Conservation (phyloP, 1,139 yeast genomes). For the Kurtzmaniella quercitrusa region DNA sequence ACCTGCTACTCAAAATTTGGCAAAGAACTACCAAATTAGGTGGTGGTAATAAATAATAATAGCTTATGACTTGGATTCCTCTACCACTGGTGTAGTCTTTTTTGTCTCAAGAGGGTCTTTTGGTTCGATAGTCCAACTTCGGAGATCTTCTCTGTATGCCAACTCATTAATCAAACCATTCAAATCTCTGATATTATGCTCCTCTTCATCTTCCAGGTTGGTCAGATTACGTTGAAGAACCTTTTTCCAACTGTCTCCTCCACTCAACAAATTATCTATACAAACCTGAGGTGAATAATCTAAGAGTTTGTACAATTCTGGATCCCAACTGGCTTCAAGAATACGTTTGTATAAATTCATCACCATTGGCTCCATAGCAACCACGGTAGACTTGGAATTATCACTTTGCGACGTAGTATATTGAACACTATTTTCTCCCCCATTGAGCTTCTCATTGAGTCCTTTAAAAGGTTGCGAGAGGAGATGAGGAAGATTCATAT, state of each 20-base stretch:
- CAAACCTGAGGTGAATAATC: slow-evolving; percentile 72
- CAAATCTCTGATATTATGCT: slow-evolving; percentile 40
- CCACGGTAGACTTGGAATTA: slow-evolving; percentile 2
- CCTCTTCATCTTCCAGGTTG: slow-evolving; percentile 19
- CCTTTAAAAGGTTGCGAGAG: not conserved
- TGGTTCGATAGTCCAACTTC: slow-evolving; percentile 37
- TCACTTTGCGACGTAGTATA: not conserved
- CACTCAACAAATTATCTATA: slow-evolving; percentile 67
- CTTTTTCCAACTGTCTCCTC: slow-evolving; percentile 66
- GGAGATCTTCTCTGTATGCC: slow-evolving; percentile 37
- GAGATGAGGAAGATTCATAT: not conserved
- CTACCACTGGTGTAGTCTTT: not conserved
- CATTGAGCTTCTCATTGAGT: not conserved
- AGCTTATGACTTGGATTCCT: not conserved
- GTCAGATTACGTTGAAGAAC: slow-evolving; percentile 18
- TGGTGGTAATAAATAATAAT: not conserved
- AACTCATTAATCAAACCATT: slow-evolving; percentile 42
- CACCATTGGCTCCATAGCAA: slow-evolving; percentile 49
- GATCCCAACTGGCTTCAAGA: slow-evolving; percentile 75
- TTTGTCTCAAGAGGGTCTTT: not conserved
- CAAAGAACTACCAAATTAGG: not conserved
- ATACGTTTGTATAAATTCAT: slow-evolving; percentile 55
- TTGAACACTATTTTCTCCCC: not conserved
- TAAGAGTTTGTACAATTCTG: slow-evolving; percentile 51
- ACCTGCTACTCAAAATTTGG: not conserved